Percentiles rank a stretch among this genome's conserved stretches.
These are phyloP conservation scores for Linanthus parryae DNA, from an alignment of 148 eudicot genomes.

Conservation along the genomic window DNA sequence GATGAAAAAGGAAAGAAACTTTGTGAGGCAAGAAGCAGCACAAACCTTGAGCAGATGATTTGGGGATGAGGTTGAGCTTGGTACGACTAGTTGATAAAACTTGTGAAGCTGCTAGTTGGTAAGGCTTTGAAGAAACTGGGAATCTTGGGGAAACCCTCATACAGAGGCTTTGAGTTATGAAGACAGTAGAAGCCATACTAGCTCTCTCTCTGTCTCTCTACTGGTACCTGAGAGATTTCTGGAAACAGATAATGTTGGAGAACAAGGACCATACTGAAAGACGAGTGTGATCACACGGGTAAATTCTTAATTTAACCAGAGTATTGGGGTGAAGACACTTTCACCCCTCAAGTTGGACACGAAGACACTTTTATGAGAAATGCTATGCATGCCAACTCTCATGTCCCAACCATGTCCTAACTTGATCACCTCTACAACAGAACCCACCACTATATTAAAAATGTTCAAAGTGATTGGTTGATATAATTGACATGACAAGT, in stretches of 20 bases:
- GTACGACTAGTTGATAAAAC: no score
- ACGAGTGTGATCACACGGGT: no score
- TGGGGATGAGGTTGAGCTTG: conserved; percentile 23
- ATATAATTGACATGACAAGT: no score
- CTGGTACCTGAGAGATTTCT: not conserved
- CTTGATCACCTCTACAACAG: no score
- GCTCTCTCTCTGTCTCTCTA: not conserved
- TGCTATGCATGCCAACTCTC: no score
- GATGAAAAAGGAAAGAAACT: not conserved
- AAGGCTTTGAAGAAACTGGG: conserved; percentile 13
- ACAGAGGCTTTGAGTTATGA: conserved; percentile 1
- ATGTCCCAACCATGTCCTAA: no score
- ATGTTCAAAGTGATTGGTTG: no score
- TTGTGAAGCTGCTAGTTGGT: conserved; percentile 8
- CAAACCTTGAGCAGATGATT: conserved; percentile 37
- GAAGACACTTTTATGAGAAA: no score
- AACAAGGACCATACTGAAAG: not conserved
- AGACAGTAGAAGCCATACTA: conserved; percentile 1
- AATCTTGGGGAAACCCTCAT: conserved; percentile 2
- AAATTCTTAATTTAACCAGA: no score
- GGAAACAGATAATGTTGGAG: not conserved
- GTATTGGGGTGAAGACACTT: no score
- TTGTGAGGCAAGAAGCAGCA: not conserved
- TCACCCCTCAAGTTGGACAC: no score
- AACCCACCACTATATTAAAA: no score